Base-by-base conservation (phyloP, 768 basidiomycete genomes). In the Pisolithus marmoratus region DNA sequence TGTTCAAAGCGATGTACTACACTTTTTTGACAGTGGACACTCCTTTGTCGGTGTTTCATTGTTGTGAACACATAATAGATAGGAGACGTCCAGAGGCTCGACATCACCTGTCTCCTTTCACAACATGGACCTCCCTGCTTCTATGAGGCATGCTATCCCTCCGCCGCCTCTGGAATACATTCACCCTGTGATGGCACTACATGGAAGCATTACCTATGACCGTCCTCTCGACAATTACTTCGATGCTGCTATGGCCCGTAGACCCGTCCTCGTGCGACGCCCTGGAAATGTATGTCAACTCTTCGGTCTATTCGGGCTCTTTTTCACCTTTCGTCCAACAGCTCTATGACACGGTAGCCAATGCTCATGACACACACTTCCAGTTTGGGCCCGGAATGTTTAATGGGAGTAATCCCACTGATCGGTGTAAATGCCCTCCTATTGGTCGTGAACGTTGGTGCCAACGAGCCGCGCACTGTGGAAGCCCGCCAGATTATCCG, bases 341-440 rank as follows among this genome's bases (percentile, higher is more conserved):
- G 66, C 60, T 70, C 29, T 68, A 70, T 46, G 59, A 66, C 8
- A 52, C 68, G 15, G 46, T 70, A 14, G 68, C 66, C 34, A 52
- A 47, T 40, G 57, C 62, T 3, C 58, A 66, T 24, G 68, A 69
- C 58, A 40, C 54, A 31, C 60, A 41, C 29, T 62, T 56, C 49
- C 41, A 52, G 19, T 38, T 57, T 23, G 26, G 50, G 2, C 46
- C 45, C 5, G 50, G 51, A 46, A 43, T 49, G 50, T 38, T 57
- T 54, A 58, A 55, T 54, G 58, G 40, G 2, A 49, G 53, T 22
- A 42, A 48, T 46, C n/a, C 43, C 6, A 9, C n/a, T 7, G 26
- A 29, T 27, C n/a, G 55, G 8, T 45, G 50, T 14, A 49, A 52
- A 37, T 55, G 54, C 40, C 57, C 55, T 12, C n/a, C 50, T 20